Percentiles rank a stretch among this genome's conserved stretches.
phyloP scores from a whole-genome alignment of 306 rosid genomes.

The Rosa multiflora region DNA sequence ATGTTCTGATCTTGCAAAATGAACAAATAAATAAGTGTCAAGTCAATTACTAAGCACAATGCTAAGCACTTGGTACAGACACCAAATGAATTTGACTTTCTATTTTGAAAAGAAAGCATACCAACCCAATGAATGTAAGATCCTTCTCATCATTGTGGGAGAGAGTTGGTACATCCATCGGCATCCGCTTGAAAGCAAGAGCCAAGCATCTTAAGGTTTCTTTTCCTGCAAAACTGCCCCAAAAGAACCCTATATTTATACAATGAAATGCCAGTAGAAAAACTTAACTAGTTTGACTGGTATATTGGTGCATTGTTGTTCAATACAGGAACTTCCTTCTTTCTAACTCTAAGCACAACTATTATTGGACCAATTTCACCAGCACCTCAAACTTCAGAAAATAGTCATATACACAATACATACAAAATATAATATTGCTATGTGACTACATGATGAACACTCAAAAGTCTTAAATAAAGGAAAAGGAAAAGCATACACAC shows the following conservation, averaged over 20 bases:
- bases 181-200: constrained; percentile 87
- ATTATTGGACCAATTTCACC: neutral
- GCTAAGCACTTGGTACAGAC: constrained; percentile 20
- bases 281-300: neutral
- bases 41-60: neutral
- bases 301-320: neutral
- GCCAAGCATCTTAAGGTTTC: constrained; percentile 97
- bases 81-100: constrained; percentile 25
- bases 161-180: constrained; percentile 53
- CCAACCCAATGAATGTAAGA: constrained; percentile 99
- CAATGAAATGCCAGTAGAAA: constrained; percentile 10
- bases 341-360: neutral
- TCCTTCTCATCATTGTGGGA: constrained; percentile 81
- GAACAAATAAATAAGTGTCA: neutral
- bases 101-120: constrained; percentile 71
- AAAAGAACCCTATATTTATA: constrained; percentile 27
- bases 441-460: neutral
- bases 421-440: neutral
- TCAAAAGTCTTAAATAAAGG: neutral
- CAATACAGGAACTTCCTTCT: neutral
- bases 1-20: neutral
- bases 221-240: constrained; percentile 87
- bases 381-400: neutral
- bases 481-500: neutral
- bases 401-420: neutral